Conservation (phyloP, 371 early-diverging fungal species). For the Mortierella sp. region DNA sequence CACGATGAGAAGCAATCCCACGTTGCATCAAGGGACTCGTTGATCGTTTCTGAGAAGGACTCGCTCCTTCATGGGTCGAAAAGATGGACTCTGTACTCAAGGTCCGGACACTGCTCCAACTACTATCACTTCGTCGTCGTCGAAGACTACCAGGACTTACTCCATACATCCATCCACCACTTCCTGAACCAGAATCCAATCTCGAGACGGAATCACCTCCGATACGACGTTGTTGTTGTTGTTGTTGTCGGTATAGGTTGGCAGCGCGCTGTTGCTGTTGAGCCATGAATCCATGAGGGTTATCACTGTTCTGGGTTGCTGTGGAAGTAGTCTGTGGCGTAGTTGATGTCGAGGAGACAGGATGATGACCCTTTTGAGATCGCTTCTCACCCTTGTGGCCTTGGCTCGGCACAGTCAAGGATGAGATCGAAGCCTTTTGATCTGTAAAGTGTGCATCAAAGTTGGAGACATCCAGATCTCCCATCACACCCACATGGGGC, state of each 20-base stretch:
- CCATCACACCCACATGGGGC: conserved; percentile 58
- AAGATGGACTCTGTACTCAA: conserved; percentile 40
- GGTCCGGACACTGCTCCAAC: conserved; percentile 45
- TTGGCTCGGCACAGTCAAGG: too few relatives aligned
- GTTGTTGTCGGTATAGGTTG: conserved; percentile 44
- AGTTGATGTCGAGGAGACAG: conserved; percentile 11
- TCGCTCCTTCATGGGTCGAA: conserved; percentile 18
- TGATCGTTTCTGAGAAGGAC: conserved; percentile 18
- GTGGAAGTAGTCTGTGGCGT: not conserved
- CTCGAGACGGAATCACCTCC: too few relatives aligned
- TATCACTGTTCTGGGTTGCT: conserved; percentile 14
- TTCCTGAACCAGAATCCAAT: too few relatives aligned
- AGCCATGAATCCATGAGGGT: conserved; percentile 28
- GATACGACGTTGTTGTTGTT: conserved; percentile 15
- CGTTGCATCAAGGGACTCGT: too few relatives aligned
- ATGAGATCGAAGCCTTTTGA: conserved; percentile 16
- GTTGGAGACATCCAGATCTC: conserved; percentile 50
- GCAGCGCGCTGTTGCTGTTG: conserved; percentile 49
- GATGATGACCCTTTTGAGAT: not conserved
- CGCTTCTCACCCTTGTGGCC: too few relatives aligned
- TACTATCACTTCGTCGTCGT: conserved; percentile 34
- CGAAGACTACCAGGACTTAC: not conserved
- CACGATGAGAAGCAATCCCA: too few relatives aligned
- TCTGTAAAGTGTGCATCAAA: conserved; percentile 52
- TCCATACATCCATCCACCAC: too few relatives aligned